Base-by-base conservation (phyloP, 1,284 basidiomycete genomes). In the Malassezia arunalokei region DNA sequence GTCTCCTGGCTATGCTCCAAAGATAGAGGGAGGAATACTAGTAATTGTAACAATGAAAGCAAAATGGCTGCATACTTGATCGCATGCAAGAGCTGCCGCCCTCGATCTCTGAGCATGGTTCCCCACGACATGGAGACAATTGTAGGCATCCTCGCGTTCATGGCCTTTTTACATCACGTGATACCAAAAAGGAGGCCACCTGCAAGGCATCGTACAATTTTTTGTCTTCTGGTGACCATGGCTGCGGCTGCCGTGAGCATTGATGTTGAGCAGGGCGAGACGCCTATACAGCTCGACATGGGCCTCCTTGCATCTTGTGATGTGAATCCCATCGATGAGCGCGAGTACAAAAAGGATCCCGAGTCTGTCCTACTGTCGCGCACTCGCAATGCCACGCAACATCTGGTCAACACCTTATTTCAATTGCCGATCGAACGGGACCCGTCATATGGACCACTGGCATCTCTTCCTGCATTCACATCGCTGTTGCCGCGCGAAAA, bases 401-500 rank as follows among this genome's bases (percentile, higher is more conserved):
- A 82, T 5, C 82, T 96, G 55, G 76, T 95, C 61, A 79, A 83
- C 44, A 73, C 82, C 15, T 80, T 98, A 47, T 95, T 92, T 75
- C 76, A 82, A 29, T 82, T 92, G 8, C 89, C 90, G 11, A 86
- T 83, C 7, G 78, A 79, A 33, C 76, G 82, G 7, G 51, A 66
- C 20, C 83, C 86, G 8, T 78, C 82, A 33, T 84, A 89, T 62
- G 92, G 91, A 0, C 87, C 87, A 0, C 78, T 92, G 47, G 87
- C 86, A 1, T 78, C 82, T 54, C 82, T 95, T 3, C 90, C 92
- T 0, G 30, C 53, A 11, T 59, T 63, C 38, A 73, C 81, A 1
- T 82, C 87, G 5, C 81, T 78, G 5, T 79, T 96, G 1, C 92
- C 92, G 0, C 82, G 92, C 31, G 81, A 90, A 40, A 98, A 99